Conservation (phyloP, 139 green algal genomes). For the Chlorokybus atmophyticus region DNA sequence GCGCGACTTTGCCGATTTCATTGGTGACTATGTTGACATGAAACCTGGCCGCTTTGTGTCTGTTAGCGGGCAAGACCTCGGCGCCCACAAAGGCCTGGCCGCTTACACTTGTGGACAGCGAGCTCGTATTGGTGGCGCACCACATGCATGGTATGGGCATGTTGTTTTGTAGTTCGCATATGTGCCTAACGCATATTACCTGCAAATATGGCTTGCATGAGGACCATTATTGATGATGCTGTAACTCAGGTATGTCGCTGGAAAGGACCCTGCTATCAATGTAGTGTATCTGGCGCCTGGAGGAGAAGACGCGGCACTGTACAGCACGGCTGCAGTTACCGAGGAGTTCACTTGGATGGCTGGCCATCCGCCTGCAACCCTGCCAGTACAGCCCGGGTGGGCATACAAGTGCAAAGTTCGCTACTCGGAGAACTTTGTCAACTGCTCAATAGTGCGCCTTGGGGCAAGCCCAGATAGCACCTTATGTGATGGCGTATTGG, state of each 20-base stretch:
- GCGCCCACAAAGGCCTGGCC: conserved; percentile 41
- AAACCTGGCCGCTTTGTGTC: conserved; percentile 31
- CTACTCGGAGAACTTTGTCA: conserved; percentile 31
- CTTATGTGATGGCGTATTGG: background rate
- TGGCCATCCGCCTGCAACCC: conserved; percentile 5
- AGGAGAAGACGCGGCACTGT: conserved; percentile 45
- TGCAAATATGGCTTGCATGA: too few species aligned
- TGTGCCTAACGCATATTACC: too few species aligned
- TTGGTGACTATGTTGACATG: conserved; percentile 43
- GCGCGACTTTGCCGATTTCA: conserved; percentile 57
- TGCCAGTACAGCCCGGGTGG: conserved; percentile 3
- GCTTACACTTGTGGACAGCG: conserved; percentile 58
- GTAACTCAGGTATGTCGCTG: conserved; percentile 58
- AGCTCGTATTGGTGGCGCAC: conserved; percentile 42
- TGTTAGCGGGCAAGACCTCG: conserved; percentile 29
- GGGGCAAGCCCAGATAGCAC: background rate
- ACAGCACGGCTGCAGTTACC: conserved; percentile 30
- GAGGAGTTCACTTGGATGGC: conserved; percentile 41
- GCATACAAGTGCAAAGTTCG: conserved; percentile 38
- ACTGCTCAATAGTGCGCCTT: conserved; percentile 17
- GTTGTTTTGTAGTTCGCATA: too few species aligned
- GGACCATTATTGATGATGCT: too few species aligned
- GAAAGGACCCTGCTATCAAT: conserved; percentile 36
- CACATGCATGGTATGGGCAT: too few species aligned
- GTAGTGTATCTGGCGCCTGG: conserved; percentile 42